phyloP scores from a whole-genome alignment of 2,329 filamentous ascomycete species.

The Aspergillus hiratsukae region DNA sequence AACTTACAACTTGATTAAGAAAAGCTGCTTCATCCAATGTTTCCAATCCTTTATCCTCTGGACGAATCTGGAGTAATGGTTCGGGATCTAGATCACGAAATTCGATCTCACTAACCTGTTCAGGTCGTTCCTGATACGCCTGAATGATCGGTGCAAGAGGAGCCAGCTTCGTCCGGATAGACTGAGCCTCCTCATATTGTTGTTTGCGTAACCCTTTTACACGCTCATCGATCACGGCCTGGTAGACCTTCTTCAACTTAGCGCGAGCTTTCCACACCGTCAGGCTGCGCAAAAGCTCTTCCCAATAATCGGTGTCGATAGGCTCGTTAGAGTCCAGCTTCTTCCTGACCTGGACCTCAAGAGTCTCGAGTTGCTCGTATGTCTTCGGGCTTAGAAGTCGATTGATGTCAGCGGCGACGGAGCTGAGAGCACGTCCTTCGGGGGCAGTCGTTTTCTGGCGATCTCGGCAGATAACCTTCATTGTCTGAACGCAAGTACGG shows the following conservation, averaged over 20 bases:
- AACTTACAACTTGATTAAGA: conserved; percentile 50
- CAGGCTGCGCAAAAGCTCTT: conserved; percentile 79
- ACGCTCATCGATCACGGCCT: conserved; percentile 67
- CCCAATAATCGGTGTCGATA: conserved; percentile 97
- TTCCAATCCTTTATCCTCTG: conserved; percentile 60
- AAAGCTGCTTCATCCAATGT: conserved; percentile 57
- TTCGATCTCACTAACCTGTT: conserved; percentile 27
- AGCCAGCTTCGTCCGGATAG: conserved; percentile 51
- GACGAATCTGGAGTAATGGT: conserved; percentile 58
- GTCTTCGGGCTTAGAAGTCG: conserved; percentile 79
- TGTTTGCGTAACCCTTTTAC: conserved; percentile 62
- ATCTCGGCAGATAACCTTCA: conserved; percentile 79
- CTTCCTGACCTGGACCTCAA: conserved; percentile 80
- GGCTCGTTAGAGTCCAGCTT: conserved; percentile 87
- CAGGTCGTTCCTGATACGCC: conserved; percentile 5
- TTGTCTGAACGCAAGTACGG: conserved; percentile 50
- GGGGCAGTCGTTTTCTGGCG: conserved; percentile 61
- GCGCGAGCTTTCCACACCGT: conserved; percentile 89
- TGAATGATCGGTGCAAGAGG: conserved; percentile 42
- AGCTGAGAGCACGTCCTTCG: conserved; percentile 72
- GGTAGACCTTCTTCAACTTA: conserved; percentile 71
- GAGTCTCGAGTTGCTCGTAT: conserved; percentile 75
- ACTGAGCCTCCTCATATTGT: conserved; percentile 63
- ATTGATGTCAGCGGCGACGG: conserved; percentile 84
- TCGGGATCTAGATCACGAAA: conserved; percentile 58